These are phyloP conservation scores for Pseudozyma pruni DNA, from an alignment of 1,284 basidiomycete species.

Conservation along the genomic window DNA sequence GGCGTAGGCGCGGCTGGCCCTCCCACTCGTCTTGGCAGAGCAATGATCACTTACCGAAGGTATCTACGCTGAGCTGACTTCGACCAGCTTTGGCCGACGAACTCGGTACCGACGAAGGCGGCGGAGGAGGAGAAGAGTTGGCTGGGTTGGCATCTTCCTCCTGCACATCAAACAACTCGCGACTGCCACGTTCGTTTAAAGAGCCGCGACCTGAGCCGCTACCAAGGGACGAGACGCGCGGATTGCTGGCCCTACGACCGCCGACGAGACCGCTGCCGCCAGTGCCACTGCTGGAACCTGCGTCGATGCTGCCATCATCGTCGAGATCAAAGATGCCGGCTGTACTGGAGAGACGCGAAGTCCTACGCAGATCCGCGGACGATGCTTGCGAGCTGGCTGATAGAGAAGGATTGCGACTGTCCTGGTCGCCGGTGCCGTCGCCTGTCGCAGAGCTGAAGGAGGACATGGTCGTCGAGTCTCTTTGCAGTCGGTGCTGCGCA, in stretches of 20 bases:
- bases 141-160: slow-evolving; percentile 27
- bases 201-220: slow-evolving; percentile 31
- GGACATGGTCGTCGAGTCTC: slow-evolving; percentile 14
- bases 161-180: slow-evolving; percentile 35
- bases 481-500: not conserved
- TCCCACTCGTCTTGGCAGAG: too few relatives aligned
- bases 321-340: slow-evolving; percentile 59
- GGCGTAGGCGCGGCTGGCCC: too few relatives aligned
- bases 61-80: slow-evolving; percentile 24
- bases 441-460: slow-evolving; percentile 34
- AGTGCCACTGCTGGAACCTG: slow-evolving; percentile 12
- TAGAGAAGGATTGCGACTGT: slow-evolving; percentile 32
- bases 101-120: slow-evolving; percentile 9
- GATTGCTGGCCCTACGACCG: slow-evolving; percentile 30
- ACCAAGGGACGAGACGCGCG: slow-evolving; percentile 27
- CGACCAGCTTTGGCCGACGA: slow-evolving; percentile 17
- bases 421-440: slow-evolving; percentile 14
- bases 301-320: slow-evolving; percentile 31
- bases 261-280: too few relatives aligned
- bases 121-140: slow-evolving; percentile 3
- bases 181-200: slow-evolving; percentile 19
- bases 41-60: slow-evolving; percentile 31
- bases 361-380: slow-evolving; percentile 24
- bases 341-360: slow-evolving; percentile 48
- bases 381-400: slow-evolving; percentile 44